Conservation (phyloP, 495 filamentous ascomycete species). For the Talaromyces nanjingensis region DNA sequence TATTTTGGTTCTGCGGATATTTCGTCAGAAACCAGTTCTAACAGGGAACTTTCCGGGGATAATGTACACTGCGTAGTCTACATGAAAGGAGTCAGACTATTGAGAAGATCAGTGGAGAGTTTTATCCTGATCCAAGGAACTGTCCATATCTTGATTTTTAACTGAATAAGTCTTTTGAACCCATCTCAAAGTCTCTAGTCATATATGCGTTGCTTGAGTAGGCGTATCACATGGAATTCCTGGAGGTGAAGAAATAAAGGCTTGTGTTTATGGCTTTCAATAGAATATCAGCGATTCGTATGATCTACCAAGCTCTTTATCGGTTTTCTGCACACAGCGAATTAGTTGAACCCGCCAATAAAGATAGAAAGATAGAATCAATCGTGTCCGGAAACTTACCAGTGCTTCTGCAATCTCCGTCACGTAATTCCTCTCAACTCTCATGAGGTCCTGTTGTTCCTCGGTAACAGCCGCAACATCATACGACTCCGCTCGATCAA, state of each 20-base stretch:
- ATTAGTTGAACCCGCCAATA: background rate
- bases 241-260: background rate
- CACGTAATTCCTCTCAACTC: background rate
- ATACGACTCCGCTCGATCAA: constrained; percentile 13
- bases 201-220: background rate
- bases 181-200: background rate
- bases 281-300: background rate
- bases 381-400: background rate
- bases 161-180: background rate
- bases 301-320: background rate
- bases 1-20: no score
- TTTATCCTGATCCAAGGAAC: no score
- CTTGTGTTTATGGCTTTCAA: background rate
- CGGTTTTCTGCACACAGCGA: background rate
- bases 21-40: no score
- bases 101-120: no score
- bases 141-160: no score
- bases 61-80: no score
- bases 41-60: no score
- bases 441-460: background rate
- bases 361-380: background rate
- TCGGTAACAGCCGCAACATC: background rate
- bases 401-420: background rate
- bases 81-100: no score
- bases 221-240: background rate